Evolutionary conservation across 2,329 filamentous ascomycete genomes (phyloP).

Genomic region (Ceratocystis cubensis): DNA sequence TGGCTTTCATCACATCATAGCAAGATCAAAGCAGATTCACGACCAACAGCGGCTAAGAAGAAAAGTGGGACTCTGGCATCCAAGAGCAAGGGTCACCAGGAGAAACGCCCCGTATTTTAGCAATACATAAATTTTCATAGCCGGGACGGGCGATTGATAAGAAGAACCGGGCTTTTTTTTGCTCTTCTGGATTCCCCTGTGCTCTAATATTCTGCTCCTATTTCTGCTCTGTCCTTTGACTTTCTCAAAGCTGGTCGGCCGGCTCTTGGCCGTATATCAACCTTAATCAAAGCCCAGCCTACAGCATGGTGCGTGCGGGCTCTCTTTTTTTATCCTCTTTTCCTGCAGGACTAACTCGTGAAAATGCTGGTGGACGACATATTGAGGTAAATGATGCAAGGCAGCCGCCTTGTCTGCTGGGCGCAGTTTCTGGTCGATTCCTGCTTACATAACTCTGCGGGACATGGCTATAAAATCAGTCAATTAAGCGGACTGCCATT

Average conservation of each 20-base stretch:
- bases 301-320: neutral
- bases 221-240: neutral
- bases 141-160: conserved; percentile 4
- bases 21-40: neutral
- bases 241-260: neutral
- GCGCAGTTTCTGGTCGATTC: neutral
- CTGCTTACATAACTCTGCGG: neutral
- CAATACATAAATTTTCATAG: neutral
- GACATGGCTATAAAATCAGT: neutral
- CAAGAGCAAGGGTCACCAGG: neutral
- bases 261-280: neutral
- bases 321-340: neutral
- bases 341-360: neutral
- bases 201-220: neutral
- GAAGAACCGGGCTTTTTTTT: neutral
- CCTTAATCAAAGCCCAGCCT: conserved; percentile 1
- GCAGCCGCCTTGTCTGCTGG: neutral
- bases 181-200: neutral
- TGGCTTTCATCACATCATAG: neutral
- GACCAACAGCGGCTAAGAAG: neutral
- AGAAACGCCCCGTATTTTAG: neutral
- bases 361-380: no score
- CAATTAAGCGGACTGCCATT: neutral
- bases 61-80: neutral
- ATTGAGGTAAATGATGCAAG: no score